Evolutionary conservation across 441 rosid genomes (phyloP), one percentile per base, ranked within the genome.

Genomic region (Adansonia gregorii): DNA sequence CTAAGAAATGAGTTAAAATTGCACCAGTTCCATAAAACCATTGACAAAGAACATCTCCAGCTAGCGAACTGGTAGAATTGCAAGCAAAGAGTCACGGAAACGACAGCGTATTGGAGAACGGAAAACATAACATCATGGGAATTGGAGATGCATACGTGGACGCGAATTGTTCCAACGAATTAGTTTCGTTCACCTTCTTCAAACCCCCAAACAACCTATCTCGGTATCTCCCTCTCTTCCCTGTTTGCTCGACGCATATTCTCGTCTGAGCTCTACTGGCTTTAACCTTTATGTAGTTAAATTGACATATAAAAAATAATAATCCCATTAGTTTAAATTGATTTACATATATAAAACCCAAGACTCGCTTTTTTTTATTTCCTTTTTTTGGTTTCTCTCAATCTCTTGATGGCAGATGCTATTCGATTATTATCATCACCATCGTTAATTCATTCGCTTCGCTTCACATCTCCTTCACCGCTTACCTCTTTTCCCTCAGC

Each of bases 371-470:
- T 41, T 51, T 12, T 58, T 20, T 39, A 43, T 39, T 39, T 73
- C 9, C 27, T 24, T 24, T 24, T 24, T 24, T 24, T 24, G 27
- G 27, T 7, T 52, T 24, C 55, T 67, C 78, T 48, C 67, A 77
- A 48, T 71, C 82, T 49, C 69, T 81, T 74, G 78, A 91, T 93
- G 98, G 98, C 94, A 72, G 95, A 91, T 82, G 91, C 79, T 80
- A 78, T 88, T 78, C 75, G 85, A 75, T 85, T 87, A 27, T 78
- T 85, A 61, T 73, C 88, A 39, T 74, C 84, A 52, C 80, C 93
- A 7, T 78, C 31, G 22, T 72, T 54, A 35, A 72, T 81, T 79
- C 87, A 78, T 73, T 80, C 93, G 4, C 64, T 31, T 35, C 75
- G 63, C 20, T 54, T 72, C 31, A 39, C 78, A 49, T 3, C 60